Conservation (phyloP, 1,139 yeast genomes). For the Candida sanyaensis region DNA sequence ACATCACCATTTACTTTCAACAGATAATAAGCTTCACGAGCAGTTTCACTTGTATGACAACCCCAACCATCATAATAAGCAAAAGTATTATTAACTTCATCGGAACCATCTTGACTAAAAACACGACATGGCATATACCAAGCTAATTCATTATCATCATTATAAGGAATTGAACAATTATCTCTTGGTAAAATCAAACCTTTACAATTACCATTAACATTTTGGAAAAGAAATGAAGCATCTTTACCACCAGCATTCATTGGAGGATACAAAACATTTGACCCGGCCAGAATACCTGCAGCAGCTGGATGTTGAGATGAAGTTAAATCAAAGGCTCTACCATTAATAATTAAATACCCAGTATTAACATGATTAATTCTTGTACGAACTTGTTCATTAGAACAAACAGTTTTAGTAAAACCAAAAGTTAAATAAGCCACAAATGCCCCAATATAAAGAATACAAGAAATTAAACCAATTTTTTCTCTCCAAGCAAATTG, state of each 20-base stretch:
- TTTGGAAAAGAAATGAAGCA: slow-evolving; percentile 87
- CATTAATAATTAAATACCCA: slow-evolving; percentile 76
- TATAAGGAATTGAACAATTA: slow-evolving; percentile 69
- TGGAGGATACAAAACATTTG: slow-evolving; percentile 82
- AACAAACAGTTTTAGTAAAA: slow-evolving; percentile 83
- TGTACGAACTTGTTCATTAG: slow-evolving; percentile 49
- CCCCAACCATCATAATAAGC: slow-evolving; percentile 82
- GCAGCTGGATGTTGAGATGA: slow-evolving; percentile 78
- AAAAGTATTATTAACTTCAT: slow-evolving; percentile 59
- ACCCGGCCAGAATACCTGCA: slow-evolving; percentile 66
- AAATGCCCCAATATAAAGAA: slow-evolving; percentile 70
- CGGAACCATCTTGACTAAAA: slow-evolving; percentile 68
- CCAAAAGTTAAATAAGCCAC: slow-evolving; percentile 92
- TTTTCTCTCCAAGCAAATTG: slow-evolving; percentile 98
- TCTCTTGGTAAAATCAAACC: slow-evolving; percentile 74
- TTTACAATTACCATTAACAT: slow-evolving; percentile 92
- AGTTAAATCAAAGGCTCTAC: slow-evolving; percentile 74
- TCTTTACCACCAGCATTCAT: slow-evolving; percentile 87
- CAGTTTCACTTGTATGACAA: slow-evolving; percentile 76
- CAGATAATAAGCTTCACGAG: slow-evolving; percentile 68
- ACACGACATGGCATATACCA: slow-evolving; percentile 96
- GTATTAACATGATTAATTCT: slow-evolving; percentile 56
- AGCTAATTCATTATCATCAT: slow-evolving; percentile 65
- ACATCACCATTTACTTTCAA: slow-evolving; percentile 71
- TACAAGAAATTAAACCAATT: slow-evolving; percentile 78